These are phyloP conservation scores for Trichosporon faecale DNA, from an alignment of 1,284 basidiomycete genomes.

Conservation along the genomic window DNA sequence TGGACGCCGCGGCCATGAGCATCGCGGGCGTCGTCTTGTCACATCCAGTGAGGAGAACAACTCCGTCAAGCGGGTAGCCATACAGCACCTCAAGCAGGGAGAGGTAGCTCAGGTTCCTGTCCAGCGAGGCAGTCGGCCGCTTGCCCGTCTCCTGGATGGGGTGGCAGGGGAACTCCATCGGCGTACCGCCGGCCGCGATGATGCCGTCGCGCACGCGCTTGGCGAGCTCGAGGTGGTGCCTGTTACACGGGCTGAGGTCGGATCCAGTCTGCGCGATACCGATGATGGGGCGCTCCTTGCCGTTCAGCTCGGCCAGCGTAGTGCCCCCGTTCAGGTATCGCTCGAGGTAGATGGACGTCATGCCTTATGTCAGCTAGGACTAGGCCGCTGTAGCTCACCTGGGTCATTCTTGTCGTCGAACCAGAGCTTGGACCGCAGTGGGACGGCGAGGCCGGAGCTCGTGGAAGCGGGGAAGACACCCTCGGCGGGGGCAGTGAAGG, in stretches of 20 bases:
- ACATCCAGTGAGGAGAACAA: conserved; percentile 50
- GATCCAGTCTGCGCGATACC: conserved; percentile 63
- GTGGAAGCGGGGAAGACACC: conserved; percentile 24
- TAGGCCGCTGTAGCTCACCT: conserved; percentile 25
- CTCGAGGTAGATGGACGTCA: conserved; percentile 44
- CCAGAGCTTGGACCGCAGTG: conserved; percentile 47
- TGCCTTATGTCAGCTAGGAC: conserved; percentile 20
- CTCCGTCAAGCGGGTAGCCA: conserved; percentile 50
- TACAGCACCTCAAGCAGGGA: conserved; percentile 49
- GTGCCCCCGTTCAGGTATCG: conserved; percentile 49
- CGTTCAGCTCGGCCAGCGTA: conserved; percentile 39
- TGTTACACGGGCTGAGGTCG: conserved; percentile 48
- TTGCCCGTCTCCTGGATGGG: conserved; percentile 53
- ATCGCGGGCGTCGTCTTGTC: conserved; percentile 55
- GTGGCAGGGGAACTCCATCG: conserved; percentile 52
- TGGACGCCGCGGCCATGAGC: conserved; percentile 41
- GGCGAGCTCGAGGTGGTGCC: conserved; percentile 48
- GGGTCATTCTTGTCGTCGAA: conserved; percentile 43
- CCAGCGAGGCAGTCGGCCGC: conserved; percentile 48
- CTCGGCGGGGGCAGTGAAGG: conserved; percentile 43
- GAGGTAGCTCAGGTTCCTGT: conserved; percentile 50
- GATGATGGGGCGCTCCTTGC: conserved; percentile 82
- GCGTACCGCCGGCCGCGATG: conserved; percentile 50
- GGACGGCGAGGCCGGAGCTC: conserved; percentile 29
- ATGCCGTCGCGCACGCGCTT: conserved; percentile 52